A percentile compares a stretch with the other conserved stretches of the same genome.
phyloP scores from a whole-genome alignment of 306 rosid species.

The Cucumis melo region DNA sequence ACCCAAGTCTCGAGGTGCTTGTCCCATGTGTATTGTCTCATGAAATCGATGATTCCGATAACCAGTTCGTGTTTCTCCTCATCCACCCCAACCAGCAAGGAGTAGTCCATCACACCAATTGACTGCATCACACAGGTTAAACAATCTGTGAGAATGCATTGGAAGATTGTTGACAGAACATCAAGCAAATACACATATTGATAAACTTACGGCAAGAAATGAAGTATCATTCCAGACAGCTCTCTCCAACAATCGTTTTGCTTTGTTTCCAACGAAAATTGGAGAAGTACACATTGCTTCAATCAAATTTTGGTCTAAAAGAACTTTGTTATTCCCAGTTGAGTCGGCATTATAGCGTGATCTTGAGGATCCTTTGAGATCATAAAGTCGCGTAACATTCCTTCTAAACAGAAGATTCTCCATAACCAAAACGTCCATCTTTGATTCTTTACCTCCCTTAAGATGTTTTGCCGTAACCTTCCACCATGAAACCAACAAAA shows the following conservation, averaged over 20 bases:
- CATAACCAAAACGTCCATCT: slow-evolving; percentile 90
- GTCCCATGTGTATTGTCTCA: slow-evolving; percentile 99
- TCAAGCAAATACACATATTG: not conserved
- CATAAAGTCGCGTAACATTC: slow-evolving; percentile 66
- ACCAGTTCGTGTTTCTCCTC: slow-evolving; percentile 86
- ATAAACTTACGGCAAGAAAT: slow-evolving; percentile 77
- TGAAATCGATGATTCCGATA: slow-evolving; percentile 87
- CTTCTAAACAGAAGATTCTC: slow-evolving; percentile 87
- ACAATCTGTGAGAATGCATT: not conserved
- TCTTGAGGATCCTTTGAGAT: slow-evolving; percentile 90
- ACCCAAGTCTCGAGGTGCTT: slow-evolving; percentile 99
- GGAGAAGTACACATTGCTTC: slow-evolving; percentile 99
- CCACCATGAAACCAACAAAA: slow-evolving; percentile 1
- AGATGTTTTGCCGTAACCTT: slow-evolving; percentile 76
- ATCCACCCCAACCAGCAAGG: slow-evolving; percentile 89
- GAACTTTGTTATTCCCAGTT: slow-evolving; percentile 76
- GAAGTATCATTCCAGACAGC: slow-evolving; percentile 96
- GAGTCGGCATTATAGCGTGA: slow-evolving; percentile 84
- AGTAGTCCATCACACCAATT: slow-evolving; percentile 90
- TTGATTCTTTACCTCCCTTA: slow-evolving; percentile 81
- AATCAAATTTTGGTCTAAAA: slow-evolving; percentile 84
- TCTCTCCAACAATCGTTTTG: slow-evolving; percentile 76
- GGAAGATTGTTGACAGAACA: not conserved
- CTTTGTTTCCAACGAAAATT: slow-evolving; percentile 89
- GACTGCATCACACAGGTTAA: slow-evolving; percentile 38